Evolutionary conservation across 805 yeast species (phyloP).

Genomic region (Barnettozyma salicaria): DNA sequence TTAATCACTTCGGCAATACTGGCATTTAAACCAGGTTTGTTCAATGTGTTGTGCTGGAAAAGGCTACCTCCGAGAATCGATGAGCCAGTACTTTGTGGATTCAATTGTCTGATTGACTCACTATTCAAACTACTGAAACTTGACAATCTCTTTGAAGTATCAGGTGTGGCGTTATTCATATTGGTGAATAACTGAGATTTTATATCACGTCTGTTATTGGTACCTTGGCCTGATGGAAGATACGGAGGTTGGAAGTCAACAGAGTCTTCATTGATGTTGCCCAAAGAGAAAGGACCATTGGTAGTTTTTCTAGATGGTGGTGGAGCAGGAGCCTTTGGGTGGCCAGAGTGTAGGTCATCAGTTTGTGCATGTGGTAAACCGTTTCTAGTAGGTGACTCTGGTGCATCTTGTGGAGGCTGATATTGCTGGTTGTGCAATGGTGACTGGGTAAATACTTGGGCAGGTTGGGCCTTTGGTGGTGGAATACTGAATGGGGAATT

Average conservation of each 20-base stretch:
- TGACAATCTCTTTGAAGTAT: constrained; percentile 24
- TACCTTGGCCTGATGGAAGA: constrained; percentile 9
- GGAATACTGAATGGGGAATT: constrained; percentile 8
- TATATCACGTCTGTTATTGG: constrained; percentile 32
- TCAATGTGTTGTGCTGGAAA: constrained; percentile 46
- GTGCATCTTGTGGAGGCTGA: background rate
- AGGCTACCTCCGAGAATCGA: constrained; percentile 30
- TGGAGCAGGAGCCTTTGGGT: constrained; percentile 42
- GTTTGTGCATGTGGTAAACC: background rate
- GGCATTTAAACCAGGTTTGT: constrained; percentile 64
- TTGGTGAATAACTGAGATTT: constrained; percentile 43
- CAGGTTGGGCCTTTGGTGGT: constrained; percentile 20
- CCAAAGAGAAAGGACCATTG: constrained; percentile 19
- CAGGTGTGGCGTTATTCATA: constrained; percentile 33
- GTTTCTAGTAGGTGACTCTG: constrained; percentile 1
- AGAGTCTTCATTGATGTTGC: constrained; percentile 29
- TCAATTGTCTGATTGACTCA: constrained; percentile 26
- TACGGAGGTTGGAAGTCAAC: constrained; percentile 13
- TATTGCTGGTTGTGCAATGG: constrained; percentile 6
- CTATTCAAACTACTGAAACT: constrained; percentile 25
- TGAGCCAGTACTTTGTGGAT: constrained; percentile 41
- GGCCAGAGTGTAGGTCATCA: no score
- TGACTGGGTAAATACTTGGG: constrained; percentile 7
- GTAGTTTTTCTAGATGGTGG: constrained; percentile 51
- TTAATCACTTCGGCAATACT: constrained; percentile 82